Base-by-base conservation (phyloP, 768 basidiomycete genomes). In the Tylopilus subfusipes region DNA sequence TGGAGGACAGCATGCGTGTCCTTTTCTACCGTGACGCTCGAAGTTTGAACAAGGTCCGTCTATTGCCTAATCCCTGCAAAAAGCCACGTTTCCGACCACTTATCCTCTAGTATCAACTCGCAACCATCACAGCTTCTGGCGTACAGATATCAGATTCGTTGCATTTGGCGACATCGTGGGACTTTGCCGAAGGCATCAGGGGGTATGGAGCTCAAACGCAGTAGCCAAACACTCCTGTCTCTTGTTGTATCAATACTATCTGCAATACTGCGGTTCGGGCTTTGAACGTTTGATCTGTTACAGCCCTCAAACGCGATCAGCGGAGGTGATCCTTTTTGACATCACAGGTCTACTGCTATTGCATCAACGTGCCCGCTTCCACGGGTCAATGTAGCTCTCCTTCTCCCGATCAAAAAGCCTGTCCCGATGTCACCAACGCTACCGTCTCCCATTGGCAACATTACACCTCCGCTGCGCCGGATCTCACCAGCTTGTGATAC, bases 21-120 rank as follows among this genome's bases (percentile, higher is more conserved):
- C 80, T 99, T 45, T 98, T 87, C 74, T 99, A 99, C 74, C 84
- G 97, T 42, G 97, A 99, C 63, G 96, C 96, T 7, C 80, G 96
- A 61, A 93, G 90, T 76, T 75, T 95, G 70, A 90, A 98, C 80
- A 97, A 98, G 83, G 95, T 92, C 58, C 30, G 78, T 66, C 42
- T 24, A 21, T 24, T 43, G 16, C 19, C 24, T 25, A 6, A 13
- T 44, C 30, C 27, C 53, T 22, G 6, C 21, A 2, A 21, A 30
- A 1, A 19, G n/a, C 30, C 19, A 29, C n/a, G 22, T 19, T 49
- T 49, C 33, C 31, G 21, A 48, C 6, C 14, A 2, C n/a, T 16
- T 6, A 45, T 22, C 52, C 25, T 53, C 1, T 68, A 98, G 96
- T 98, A 86, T 74, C 96, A 98, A 94, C 82, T 98, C 53, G 95